Evolutionary conservation across 306 rosid genomes (phyloP).

Genomic region (Mucuna pruriens): DNA sequence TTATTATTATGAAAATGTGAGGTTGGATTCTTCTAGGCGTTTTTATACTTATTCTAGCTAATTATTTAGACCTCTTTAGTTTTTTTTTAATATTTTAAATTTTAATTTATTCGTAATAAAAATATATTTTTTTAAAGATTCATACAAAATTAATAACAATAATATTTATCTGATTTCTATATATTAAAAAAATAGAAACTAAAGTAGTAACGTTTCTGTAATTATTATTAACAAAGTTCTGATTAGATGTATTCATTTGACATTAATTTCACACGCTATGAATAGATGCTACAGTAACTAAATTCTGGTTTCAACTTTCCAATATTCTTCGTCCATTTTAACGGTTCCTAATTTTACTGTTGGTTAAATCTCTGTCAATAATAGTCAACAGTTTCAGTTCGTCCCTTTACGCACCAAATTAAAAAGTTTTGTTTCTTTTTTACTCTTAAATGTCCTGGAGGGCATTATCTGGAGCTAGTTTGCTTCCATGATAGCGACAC

Average conservation of each 20-base stretch:
- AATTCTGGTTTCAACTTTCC: not conserved
- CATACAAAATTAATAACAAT: not conserved
- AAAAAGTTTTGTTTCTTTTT: not conserved
- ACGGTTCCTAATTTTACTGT: conserved; percentile 37
- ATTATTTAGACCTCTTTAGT: not conserved
- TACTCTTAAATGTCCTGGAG: not conserved
- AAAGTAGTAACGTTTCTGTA: not conserved
- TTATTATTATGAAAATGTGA: not conserved
- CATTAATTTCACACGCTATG: not conserved
- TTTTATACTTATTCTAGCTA: not conserved
- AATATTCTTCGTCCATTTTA: not conserved
- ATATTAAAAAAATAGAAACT: not conserved
- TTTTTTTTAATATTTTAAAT: no score
- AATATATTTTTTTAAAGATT: not conserved
- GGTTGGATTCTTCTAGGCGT: not conserved
- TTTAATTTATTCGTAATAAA: no score
- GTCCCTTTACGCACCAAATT: not conserved
- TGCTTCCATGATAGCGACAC: conserved; percentile 42
- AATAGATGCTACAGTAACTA: not conserved
- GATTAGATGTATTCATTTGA: no score
- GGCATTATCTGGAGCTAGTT: conserved; percentile 19
- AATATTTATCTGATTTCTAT: not conserved
- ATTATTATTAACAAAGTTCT: not conserved
- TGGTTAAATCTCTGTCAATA: not conserved
- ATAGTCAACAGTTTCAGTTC: not conserved